Conservation (phyloP, 306 rosid genomes). For the Prunus fruticosa region DNA sequence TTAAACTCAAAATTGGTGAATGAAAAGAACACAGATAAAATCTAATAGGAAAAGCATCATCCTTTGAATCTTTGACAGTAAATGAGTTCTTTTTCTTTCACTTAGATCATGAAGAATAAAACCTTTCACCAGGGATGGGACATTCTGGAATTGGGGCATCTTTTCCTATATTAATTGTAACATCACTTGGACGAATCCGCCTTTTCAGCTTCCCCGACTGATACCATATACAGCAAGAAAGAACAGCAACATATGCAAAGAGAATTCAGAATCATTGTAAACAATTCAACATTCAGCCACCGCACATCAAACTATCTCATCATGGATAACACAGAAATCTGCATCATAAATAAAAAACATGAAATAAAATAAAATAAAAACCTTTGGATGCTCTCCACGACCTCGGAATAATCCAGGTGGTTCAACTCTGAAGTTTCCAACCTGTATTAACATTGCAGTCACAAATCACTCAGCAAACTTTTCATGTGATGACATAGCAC, state of each 20-base stretch:
- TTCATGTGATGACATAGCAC: not conserved
- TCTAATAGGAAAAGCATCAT: no score
- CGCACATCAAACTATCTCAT: constrained; percentile 21
- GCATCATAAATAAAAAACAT: constrained; percentile 9
- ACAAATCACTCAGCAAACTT: not conserved
- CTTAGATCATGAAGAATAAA: constrained; percentile 17
- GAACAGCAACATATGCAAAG: constrained; percentile 20
- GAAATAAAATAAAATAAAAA: constrained; percentile 30
- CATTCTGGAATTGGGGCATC: constrained; percentile 91
- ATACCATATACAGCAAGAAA: constrained; percentile 27
- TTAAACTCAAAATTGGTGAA: constrained; percentile 26
- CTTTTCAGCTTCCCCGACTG: constrained; percentile 91
- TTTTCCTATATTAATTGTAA: constrained; percentile 79
- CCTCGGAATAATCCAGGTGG: constrained; percentile 98
- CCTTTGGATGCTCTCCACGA: constrained; percentile 99
- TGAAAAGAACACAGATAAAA: constrained; percentile 1
- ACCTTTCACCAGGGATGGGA: constrained; percentile 91
- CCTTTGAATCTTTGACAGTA: not conserved
- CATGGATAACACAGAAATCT: not conserved
- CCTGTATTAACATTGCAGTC: constrained; percentile 37
- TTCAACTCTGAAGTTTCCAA: constrained; percentile 95
- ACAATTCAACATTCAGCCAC: not conserved
- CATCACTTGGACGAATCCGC: constrained; percentile 88
- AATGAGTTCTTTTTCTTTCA: not conserved
- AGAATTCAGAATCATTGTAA: constrained; percentile 14